Conservation (phyloP, 202 grass and related monocot species). For the Bolboschoenoplectus hybrid region DNA sequence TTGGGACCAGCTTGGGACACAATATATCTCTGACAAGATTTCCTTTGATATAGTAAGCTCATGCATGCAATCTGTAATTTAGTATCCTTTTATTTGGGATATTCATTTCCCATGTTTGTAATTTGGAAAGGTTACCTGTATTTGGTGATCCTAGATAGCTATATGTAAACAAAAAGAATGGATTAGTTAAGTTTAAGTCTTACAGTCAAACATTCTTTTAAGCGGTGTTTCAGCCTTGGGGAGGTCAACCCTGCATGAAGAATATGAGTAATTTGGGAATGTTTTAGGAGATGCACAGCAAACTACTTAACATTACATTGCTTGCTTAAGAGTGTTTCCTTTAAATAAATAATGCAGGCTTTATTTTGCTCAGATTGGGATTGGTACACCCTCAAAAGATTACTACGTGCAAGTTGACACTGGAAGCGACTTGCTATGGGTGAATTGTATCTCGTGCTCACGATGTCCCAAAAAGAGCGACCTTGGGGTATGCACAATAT, state of each 20-base stretch:
- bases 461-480: constrained; percentile 76
- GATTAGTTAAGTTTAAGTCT: neutral
- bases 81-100: neutral
- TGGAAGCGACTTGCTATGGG: constrained; percentile 91
- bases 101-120: neutral
- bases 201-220: neutral
- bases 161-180: neutral
- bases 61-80: neutral
- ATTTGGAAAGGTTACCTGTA: neutral
- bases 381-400: constrained; percentile 68
- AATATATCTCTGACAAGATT: neutral
- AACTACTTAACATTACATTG: neutral
- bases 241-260: constrained; percentile 10
- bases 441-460: constrained; percentile 86
- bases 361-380: constrained; percentile 76
- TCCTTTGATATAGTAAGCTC: neutral
- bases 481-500: constrained; percentile 59
- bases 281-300: neutral
- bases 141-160: neutral
- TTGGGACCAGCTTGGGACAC: neutral
- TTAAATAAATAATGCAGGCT: constrained; percentile 50
- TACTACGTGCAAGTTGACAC: constrained; percentile 99
- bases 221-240: neutral
- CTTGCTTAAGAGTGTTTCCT: constrained; percentile 8
- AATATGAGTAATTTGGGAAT: neutral